Percentiles rank a stretch among this genome's conserved stretches.
These are phyloP conservation scores for Hordeum vulgare DNA, from an alignment of 176 grass and related monocot species.

Conservation along the genomic window DNA sequence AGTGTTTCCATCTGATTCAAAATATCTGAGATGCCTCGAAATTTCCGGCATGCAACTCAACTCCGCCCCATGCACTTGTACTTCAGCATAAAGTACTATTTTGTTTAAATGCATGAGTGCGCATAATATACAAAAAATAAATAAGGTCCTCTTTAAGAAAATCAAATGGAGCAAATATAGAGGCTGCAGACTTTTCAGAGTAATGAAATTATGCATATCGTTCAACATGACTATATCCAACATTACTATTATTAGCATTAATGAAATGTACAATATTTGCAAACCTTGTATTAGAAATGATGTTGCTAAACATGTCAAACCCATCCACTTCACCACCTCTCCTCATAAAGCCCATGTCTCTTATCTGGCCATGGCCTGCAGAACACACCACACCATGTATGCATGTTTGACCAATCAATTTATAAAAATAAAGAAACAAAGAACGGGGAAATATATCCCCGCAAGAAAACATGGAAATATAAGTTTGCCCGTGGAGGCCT, in stretches of 20 bases:
- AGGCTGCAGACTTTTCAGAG: background rate
- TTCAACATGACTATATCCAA: background rate
- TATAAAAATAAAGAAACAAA: background rate
- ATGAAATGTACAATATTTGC: background rate
- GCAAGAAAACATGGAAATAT: background rate
- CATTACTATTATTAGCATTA: background rate
- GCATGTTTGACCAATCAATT: conserved; percentile 4
- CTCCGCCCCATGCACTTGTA: background rate
- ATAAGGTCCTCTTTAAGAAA: background rate
- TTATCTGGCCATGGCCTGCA: conserved; percentile 41
- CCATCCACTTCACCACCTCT: conserved; percentile 15
- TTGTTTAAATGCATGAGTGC: background rate
- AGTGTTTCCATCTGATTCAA: background rate
- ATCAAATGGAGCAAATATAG: background rate
- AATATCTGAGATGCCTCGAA: background rate
- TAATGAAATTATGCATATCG: background rate
- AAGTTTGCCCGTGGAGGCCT: background rate
- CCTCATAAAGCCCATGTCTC: conserved; percentile 37
- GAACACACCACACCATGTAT: conserved; percentile 15
- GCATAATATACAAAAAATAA: background rate
- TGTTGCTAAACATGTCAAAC: conserved; percentile 17
- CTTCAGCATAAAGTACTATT: background rate
- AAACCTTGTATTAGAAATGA: conserved; percentile 32
- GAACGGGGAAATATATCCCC: no score
- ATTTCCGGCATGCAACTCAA: background rate